phyloP scores from a whole-genome alignment of 2,329 filamentous ascomycete species.

The Fusarium subtropicale region DNA sequence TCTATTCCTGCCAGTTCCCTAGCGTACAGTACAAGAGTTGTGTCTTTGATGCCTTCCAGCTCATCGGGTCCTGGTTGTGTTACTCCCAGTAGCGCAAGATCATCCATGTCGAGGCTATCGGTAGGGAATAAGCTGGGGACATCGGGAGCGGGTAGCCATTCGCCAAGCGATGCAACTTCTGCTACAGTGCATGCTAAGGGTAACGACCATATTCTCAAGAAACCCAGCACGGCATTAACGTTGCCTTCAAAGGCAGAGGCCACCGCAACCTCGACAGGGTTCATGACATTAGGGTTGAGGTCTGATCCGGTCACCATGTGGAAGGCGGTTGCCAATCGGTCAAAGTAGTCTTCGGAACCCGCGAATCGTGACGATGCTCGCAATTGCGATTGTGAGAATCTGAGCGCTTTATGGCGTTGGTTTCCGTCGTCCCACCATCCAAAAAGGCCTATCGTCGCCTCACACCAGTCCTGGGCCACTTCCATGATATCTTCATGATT shows the following conservation, averaged over 20 bases:
- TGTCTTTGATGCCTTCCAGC: conserved; percentile 78
- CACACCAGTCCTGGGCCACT: conserved; percentile 89
- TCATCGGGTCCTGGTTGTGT: conserved; percentile 68
- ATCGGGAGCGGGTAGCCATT: conserved; percentile 74
- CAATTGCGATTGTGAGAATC: conserved; percentile 57
- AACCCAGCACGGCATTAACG: conserved; percentile 77
- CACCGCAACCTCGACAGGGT: conserved; percentile 82
- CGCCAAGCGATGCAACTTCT: conserved; percentile 84
- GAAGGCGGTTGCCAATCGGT: conserved; percentile 78
- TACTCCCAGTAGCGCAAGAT: conserved; percentile 84
- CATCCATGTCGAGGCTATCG: conserved; percentile 81
- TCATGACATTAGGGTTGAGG: conserved; percentile 80
- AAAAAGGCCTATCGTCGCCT: conserved; percentile 84
- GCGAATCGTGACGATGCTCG: conserved; percentile 57
- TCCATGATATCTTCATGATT: conserved; percentile 79
- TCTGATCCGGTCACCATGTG: conserved; percentile 75
- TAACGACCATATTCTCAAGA: conserved; percentile 84
- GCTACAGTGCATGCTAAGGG: conserved; percentile 81
- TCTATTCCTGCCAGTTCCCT: conserved; percentile 70
- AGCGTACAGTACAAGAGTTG: conserved; percentile 81
- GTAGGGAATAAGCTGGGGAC: conserved; percentile 62
- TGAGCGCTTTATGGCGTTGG: conserved; percentile 56
- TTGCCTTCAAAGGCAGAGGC: conserved; percentile 88
- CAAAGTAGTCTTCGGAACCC: conserved; percentile 76
- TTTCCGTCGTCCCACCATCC: conserved; percentile 94